Evolutionary conservation across 257 asterid species (phyloP), one percentile per base, ranked within the genome.

Genomic region (Solanum okadae): DNA sequence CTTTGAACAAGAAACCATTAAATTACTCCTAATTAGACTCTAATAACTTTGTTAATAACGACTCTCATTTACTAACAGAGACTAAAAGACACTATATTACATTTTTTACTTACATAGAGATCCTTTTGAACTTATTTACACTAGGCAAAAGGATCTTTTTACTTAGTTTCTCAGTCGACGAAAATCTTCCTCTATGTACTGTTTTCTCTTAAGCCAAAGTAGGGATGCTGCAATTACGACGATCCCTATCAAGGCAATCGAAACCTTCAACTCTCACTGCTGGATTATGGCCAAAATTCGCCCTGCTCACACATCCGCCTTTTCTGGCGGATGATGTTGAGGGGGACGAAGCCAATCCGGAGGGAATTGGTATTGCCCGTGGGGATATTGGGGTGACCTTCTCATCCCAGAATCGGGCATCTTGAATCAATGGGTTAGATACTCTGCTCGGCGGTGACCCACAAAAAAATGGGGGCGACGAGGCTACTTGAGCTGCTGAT

Each of bases 401-500:
- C 42, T 93, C 97, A 59, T 94, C 98, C 86, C 96, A 95, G 20
- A 97, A 97, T 22, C 96, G 95, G 1, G 95, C 93, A 31, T 96
- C 99, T 88, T 93, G 98, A 93, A 95, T 93, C 92, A 97, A 93
- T 42, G 99, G 99, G 98, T 97, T 97, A 94, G 99, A 95, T 49
- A 94, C 99, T 95, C 99, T 94, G 84, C 97, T 93, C 93, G 99
- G 99, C 94, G 99, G 99, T 25, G 99, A 97, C 98, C 99, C 99
- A 2, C 93, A 81, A 94, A 96, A 97, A 97, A 94, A 97, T 73
- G 99, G 99, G 96, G 99, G 99, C 93, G 99, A 95, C 94, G 98
- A 94, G 89, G 98, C 96, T 90, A 91, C 90, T 88, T 92, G 96
- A 68, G 93, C 56, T 61, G 85, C 88, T 75, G 95, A 61, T 86